A percentile compares a stretch with the other conserved stretches of the same genome.
phyloP scores from a whole-genome alignment of 345 rosid genomes.

The Citrus maxima region DNA sequence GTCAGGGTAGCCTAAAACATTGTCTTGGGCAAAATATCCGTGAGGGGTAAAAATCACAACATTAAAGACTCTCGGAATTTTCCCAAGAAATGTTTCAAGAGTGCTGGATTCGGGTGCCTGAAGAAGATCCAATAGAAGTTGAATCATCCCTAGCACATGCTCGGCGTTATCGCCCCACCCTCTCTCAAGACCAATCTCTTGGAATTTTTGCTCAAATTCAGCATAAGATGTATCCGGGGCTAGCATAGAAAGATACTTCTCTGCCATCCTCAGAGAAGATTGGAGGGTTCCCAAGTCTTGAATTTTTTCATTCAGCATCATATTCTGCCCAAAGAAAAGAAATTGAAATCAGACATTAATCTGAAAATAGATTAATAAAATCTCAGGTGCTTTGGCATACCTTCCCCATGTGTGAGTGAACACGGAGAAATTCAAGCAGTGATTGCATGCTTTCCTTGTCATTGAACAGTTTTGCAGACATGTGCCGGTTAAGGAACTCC shows the following conservation, averaged over 20 bases:
- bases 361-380: too few species aligned
- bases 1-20: slow-evolving; percentile 94
- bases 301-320: slow-evolving; percentile 75
- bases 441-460: slow-evolving; percentile 93
- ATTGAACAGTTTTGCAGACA: slow-evolving; percentile 87
- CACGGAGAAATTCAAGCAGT: slow-evolving; percentile 72
- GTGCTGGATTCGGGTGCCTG: slow-evolving; percentile 95
- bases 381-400: slow-evolving; percentile 23
- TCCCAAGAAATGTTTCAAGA: slow-evolving; percentile 78
- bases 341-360: background rate
- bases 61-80: slow-evolving; percentile 87
- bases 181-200: slow-evolving; percentile 86
- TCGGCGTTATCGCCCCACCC: slow-evolving; percentile 91
- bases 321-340: slow-evolving; percentile 40
- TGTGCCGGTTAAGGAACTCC: slow-evolving; percentile 95
- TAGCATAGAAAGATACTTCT: slow-evolving; percentile 57
- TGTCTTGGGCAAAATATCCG: slow-evolving; percentile 92
- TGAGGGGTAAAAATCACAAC: slow-evolving; percentile 92
- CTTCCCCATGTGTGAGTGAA: slow-evolving; percentile 77
- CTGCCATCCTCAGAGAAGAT: slow-evolving; percentile 76
- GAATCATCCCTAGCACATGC: slow-evolving; percentile 82
- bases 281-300: slow-evolving; percentile 62
- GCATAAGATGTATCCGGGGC: slow-evolving; percentile 49
- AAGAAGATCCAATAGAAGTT: slow-evolving; percentile 82
- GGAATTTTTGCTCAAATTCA: slow-evolving; percentile 67